phyloP scores from a whole-genome alignment of 768 basidiomycete genomes.

The Lactifluus volemus region DNA sequence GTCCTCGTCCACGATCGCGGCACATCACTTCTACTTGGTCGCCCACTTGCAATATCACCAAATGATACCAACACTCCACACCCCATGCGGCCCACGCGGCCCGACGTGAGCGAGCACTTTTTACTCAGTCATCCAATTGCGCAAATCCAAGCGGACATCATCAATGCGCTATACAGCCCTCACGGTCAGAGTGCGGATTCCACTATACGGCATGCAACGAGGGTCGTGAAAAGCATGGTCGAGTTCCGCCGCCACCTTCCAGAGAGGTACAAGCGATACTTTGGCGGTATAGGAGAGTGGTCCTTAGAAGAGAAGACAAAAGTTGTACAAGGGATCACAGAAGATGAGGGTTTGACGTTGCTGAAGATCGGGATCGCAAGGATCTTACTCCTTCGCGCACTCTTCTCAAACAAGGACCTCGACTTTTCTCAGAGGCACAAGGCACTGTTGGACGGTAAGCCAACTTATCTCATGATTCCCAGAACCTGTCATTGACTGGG shows the following conservation, averaged over 20 bases:
- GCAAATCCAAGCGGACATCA: slow-evolving; percentile 83
- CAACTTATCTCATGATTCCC: not conserved
- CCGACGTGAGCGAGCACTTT: slow-evolving; percentile 73
- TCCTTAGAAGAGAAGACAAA: slow-evolving; percentile 51
- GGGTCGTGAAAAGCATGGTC: slow-evolving; percentile 70
- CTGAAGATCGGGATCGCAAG: slow-evolving; percentile 77
- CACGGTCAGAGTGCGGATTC: slow-evolving; percentile 59
- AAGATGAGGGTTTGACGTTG: slow-evolving; percentile 74
- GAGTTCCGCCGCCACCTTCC: slow-evolving; percentile 64
- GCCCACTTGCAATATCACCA: slow-evolving; percentile 74
- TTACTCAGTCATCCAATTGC: slow-evolving; percentile 64
- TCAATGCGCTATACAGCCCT: slow-evolving; percentile 77
- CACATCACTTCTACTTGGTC: slow-evolving; percentile 79
- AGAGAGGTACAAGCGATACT: slow-evolving; percentile 64
- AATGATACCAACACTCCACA: slow-evolving; percentile 77
- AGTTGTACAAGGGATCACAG: slow-evolving; percentile 65
- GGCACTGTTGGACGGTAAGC: slow-evolving; percentile 70
- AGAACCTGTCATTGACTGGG: not conserved
- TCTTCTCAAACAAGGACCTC: slow-evolving; percentile 72
- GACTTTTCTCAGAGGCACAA: slow-evolving; percentile 54
- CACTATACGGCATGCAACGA: slow-evolving; percentile 66
- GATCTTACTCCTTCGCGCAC: slow-evolving; percentile 65
- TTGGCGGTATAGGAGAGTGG: slow-evolving; percentile 75
- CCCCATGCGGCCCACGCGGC: slow-evolving; percentile 40
- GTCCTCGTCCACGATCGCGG: slow-evolving; percentile 83